These are phyloP conservation scores for Panicum miliaceum DNA, from an alignment of 176 grass and related monocot genomes.

Conservation along the genomic window DNA sequence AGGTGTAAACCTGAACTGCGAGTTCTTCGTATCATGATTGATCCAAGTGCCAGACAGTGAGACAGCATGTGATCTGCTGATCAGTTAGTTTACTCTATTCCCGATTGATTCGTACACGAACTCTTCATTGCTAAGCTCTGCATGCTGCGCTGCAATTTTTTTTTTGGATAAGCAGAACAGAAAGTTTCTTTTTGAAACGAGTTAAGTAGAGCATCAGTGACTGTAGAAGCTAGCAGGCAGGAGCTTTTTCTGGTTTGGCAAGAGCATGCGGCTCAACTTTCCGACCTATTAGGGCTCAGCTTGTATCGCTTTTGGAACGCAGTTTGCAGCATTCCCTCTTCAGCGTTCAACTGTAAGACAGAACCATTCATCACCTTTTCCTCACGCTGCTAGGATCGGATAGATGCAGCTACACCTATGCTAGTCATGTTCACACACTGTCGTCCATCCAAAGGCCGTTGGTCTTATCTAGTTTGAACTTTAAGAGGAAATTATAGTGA, in stretches of 20 bases:
- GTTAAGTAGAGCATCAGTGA: not conserved
- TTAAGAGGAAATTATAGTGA: not conserved
- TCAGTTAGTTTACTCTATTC: not conserved
- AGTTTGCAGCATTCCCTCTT: slow-evolving; percentile 49
- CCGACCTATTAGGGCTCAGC: slow-evolving; percentile 19
- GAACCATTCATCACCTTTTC: slow-evolving; percentile 12
- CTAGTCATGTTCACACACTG: slow-evolving; percentile 42
- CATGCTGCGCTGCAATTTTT: not conserved
- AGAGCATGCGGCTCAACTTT: slow-evolving; percentile 13
- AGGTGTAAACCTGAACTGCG: slow-evolving; percentile 17
- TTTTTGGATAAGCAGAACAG: not conserved
- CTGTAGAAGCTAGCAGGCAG: not conserved
- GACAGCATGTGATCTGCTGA: not conserved
- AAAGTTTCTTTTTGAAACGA: not conserved
- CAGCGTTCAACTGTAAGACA: not conserved
- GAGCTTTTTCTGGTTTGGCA: not conserved
- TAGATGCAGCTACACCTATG: not conserved
- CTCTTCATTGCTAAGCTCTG: not conserved
- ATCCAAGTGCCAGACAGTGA: not conserved
- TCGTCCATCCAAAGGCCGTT: not conserved
- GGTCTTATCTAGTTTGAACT: not conserved
- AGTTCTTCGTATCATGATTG: slow-evolving; percentile 34
- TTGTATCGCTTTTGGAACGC: slow-evolving; percentile 51
- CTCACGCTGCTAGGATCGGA: slow-evolving; percentile 7
- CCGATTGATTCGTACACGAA: slow-evolving; percentile 5